These are phyloP conservation scores for Lolium multiflorum DNA, from an alignment of 176 grass and related monocot species.

Conservation along the genomic window DNA sequence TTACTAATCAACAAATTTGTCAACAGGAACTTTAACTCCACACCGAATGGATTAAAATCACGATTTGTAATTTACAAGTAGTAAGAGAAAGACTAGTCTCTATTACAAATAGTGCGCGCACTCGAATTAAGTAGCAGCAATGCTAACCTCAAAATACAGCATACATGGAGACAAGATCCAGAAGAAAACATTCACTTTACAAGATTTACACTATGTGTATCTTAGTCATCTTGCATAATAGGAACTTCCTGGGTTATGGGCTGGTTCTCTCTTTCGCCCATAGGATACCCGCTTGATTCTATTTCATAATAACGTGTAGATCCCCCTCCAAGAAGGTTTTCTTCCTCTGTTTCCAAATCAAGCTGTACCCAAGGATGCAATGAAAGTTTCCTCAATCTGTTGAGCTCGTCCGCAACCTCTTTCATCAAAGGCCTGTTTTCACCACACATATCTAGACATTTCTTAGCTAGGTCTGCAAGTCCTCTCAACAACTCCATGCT, in stretches of 20 bases:
- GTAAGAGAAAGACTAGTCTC: not conserved
- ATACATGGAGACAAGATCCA: not conserved
- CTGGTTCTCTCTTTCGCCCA: not conserved
- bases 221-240: constrained; percentile 40
- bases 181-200: not conserved
- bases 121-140: not conserved
- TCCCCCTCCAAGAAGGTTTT: constrained; percentile 12
- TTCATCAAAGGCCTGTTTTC: constrained; percentile 37
- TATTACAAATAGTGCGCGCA: not conserved
- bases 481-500: constrained; percentile 26
- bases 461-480: constrained; percentile 39
- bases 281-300: constrained; percentile 16
- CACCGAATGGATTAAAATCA: too few species aligned
- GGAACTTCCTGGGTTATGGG: constrained; percentile 45
- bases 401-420: constrained; percentile 34
- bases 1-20: too few species aligned
- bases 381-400: constrained; percentile 30
- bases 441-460: constrained; percentile 46
- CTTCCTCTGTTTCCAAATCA: not conserved
- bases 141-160: not conserved
- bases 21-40: too few species aligned
- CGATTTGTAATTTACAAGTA: too few species aligned
- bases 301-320: not conserved
- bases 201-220: too few species aligned
- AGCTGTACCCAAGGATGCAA: constrained; percentile 38